Conservation (phyloP, 2,329 filamentous ascomycete species). For the Tolypocladium capitatum region DNA sequence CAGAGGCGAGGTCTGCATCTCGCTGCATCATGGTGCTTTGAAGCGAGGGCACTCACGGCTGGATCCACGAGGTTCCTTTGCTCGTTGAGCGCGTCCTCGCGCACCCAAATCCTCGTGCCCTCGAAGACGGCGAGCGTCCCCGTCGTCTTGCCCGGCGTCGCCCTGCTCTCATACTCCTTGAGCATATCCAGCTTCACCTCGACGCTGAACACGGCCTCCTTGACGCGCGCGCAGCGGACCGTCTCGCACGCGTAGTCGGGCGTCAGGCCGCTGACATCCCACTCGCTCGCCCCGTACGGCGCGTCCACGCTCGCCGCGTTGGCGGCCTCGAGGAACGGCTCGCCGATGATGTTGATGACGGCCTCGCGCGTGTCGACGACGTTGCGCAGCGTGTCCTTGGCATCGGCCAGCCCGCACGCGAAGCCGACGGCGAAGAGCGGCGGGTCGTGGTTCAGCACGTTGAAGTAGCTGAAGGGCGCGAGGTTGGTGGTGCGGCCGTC, state of each 20-base stretch:
- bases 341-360: conserved; percentile 75
- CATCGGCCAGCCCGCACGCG: conserved; percentile 27
- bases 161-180: conserved; percentile 65
- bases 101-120: conserved; percentile 63
- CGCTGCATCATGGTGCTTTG: too few species aligned
- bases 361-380: conserved; percentile 60
- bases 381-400: conserved; percentile 73
- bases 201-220: conserved; percentile 70
- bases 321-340: conserved; percentile 76
- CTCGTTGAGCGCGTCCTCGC: conserved; percentile 77
- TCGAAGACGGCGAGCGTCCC: conserved; percentile 67
- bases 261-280: conserved; percentile 64
- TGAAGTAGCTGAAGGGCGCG: conserved; percentile 79
- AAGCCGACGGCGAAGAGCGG: conserved; percentile 61
- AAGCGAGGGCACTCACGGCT: conserved; percentile 35
- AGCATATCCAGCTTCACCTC: conserved; percentile 66
- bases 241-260: conserved; percentile 48
- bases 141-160: conserved; percentile 59
- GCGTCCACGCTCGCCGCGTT: conserved; percentile 71
- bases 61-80: conserved; percentile 63
- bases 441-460: conserved; percentile 73
- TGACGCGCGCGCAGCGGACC: conserved; percentile 60
- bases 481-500: conserved; percentile 59
- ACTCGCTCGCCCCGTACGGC: conserved; percentile 65
- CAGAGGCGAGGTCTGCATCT: too few species aligned